These are phyloP conservation scores for Microcyclospora tardicrescens DNA, from an alignment of 2,329 filamentous ascomycete genomes.

Conservation along the genomic window DNA sequence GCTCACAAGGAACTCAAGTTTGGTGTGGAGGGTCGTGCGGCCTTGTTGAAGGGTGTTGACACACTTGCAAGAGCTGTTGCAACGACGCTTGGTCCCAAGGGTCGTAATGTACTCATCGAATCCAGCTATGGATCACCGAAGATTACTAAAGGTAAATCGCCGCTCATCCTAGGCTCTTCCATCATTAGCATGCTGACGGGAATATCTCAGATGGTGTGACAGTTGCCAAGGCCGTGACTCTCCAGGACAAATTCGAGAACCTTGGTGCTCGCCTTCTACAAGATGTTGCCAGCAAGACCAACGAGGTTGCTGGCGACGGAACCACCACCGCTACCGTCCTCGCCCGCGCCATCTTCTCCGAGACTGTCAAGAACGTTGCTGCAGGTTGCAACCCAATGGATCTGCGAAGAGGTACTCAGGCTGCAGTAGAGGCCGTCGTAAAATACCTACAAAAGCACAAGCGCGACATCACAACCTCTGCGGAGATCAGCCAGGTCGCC, in stretches of 20 bases:
- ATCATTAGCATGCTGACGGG: neutral
- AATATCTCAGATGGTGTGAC: conserved; percentile 36
- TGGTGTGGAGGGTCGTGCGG: conserved; percentile 81
- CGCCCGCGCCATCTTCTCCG: conserved; percentile 95
- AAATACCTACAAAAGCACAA: conserved; percentile 92
- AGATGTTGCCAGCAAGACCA: conserved; percentile 98
- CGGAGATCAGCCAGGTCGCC: conserved; percentile 93
- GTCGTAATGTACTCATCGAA: conserved; percentile 96
- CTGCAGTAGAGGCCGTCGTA: conserved; percentile 87
- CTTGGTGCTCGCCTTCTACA: conserved; percentile 91
- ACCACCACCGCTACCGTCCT: conserved; percentile 97
- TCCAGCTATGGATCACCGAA: conserved; percentile 97
- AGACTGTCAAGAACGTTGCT: conserved; percentile 99
- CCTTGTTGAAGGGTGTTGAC: conserved; percentile 86
- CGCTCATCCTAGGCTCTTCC: neutral
- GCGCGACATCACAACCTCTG: conserved; percentile 93
- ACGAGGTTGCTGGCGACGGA: conserved; percentile 96
- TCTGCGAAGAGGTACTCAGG: conserved; percentile 89
- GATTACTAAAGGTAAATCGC: conserved; percentile 84
- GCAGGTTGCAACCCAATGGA: conserved; percentile 99
- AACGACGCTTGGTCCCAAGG: conserved; percentile 93
- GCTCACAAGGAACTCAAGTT: conserved; percentile 99
- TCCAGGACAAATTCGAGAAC: conserved; percentile 99
- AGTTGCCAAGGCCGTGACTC: conserved; percentile 62
- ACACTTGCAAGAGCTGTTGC: conserved; percentile 92